Conservation (phyloP, 352 stramenopile genomes). For the Globisporangium canariense region DNA sequence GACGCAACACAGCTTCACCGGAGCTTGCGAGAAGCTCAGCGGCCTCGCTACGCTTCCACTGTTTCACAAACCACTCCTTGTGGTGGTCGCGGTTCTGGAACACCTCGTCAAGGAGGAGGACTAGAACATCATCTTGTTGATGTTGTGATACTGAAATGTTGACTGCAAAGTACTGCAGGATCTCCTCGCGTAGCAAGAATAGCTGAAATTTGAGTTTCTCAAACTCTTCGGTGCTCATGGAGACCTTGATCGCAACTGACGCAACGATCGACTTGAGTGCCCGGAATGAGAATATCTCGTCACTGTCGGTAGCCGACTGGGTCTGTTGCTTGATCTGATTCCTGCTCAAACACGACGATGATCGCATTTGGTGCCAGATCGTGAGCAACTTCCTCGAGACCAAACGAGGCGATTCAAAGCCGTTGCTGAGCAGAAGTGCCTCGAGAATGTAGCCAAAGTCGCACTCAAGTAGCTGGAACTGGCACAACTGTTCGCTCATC, state of each 20-base stretch:
- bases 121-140: background rate
- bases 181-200: slow-evolving; percentile 10
- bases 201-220: slow-evolving; percentile 16
- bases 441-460: slow-evolving; percentile 31
- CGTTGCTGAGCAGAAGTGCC: slow-evolving; percentile 27
- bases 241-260: slow-evolving; percentile 4
- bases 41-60: slow-evolving; percentile 13
- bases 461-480: slow-evolving; percentile 26
- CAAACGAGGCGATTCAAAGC: slow-evolving; percentile 16
- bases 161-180: slow-evolving; percentile 8
- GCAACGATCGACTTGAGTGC: slow-evolving; percentile 14
- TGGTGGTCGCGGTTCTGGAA: slow-evolving; percentile 13
- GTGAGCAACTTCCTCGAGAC: slow-evolving; percentile 22
- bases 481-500: slow-evolving; percentile 27
- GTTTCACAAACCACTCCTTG: slow-evolving; percentile 26
- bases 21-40: background rate
- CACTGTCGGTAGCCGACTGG: background rate
- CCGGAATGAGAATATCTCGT: slow-evolving; percentile 2
- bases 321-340: too few relatives aligned
- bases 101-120: slow-evolving; percentile 1
- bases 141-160: background rate
- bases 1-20: background rate
- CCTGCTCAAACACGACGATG: background rate
- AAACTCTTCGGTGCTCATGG: slow-evolving; percentile 12
- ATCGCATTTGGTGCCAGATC: slow-evolving; percentile 22